Evolutionary conservation across 83 land plant genomes (phyloP), one percentile per base, ranked within the genome.

Genomic region (Isoetes engelmannii): DNA sequence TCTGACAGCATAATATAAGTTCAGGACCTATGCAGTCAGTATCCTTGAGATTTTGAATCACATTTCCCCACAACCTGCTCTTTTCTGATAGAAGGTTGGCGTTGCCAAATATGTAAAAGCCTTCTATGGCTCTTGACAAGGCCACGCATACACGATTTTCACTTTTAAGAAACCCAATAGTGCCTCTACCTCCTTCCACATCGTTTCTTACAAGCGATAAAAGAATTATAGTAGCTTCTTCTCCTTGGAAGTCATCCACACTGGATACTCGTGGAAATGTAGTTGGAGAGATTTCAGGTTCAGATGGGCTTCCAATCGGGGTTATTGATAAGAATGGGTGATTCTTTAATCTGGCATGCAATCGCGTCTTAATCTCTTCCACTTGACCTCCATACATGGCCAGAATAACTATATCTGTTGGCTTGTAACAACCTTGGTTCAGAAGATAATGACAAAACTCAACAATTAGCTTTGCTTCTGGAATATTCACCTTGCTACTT

Each of bases 301-400:
- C 37, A 28, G 37, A 28, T 28, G 37, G 37, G 37, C 37, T 28
- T 28, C 37, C 37, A 28, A 28, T 28, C 37, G 37, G 37, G 37
- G 37, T 28, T 0, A 28, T 28, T 28, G 37, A 28, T 28, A 28
- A 28, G 37, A 28, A 28, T 28, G 37, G 37, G 2, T 28, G 37
- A 28, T 28, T 28, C 37, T 28, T 28, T 28, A 28, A 28, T 28
- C 37, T 28, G 37, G 37, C 37, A 28, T 28, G 37, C 37, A 28
- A 28, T 28, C 20, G 5, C 8, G 5, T 37, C 28, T 48, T 20
- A 67, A 71, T 71, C 9, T 71, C 73, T 44, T 28, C 45, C 44
- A 63, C 48, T 54, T 71, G 71, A 2, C 73, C 71, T 12, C 64
- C 64, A 13, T 71, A 63, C 73, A 71, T 71, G 7, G 73, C 46